Conservation (phyloP, 169 alveolate species). For the Cryptosporidium ubiquitum region DNA sequence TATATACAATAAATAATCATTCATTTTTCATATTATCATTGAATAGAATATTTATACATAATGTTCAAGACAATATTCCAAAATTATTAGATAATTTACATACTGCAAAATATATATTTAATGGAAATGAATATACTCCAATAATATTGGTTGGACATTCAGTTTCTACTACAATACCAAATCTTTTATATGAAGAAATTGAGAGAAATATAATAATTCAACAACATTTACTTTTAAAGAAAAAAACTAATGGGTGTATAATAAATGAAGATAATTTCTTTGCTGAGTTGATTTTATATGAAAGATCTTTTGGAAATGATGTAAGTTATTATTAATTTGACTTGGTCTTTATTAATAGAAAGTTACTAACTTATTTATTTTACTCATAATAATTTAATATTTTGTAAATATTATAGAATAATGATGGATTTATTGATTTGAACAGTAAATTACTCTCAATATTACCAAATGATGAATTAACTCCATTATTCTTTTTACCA, state of each 20-base stretch:
- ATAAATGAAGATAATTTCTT: slow-evolving; percentile 43
- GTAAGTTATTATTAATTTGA: slow-evolving; percentile 39
- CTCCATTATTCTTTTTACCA: slow-evolving; percentile 65
- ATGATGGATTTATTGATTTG: slow-evolving; percentile 60
- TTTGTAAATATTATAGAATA: neutral
- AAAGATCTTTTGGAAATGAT: slow-evolving; percentile 56
- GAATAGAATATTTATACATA: slow-evolving; percentile 26
- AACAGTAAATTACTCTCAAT: slow-evolving; percentile 39
- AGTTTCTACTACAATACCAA: slow-evolving; percentile 6
- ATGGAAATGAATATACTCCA: neutral
- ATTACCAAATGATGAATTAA: slow-evolving; percentile 42
- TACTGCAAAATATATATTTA: slow-evolving; percentile 40
- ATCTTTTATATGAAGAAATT: slow-evolving; percentile 33
- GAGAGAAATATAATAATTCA: slow-evolving; percentile 47
- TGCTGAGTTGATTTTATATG: slow-evolving; percentile 49
- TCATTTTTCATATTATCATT: neutral
- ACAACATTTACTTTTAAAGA: slow-evolving; percentile 14
- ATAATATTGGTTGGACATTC: slow-evolving; percentile 16
- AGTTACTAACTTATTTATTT: no score
- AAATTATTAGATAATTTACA: slow-evolving; percentile 2
- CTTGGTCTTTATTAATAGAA: no score
- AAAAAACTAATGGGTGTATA: neutral
- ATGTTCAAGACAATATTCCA: slow-evolving; percentile 39
- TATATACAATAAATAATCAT: neutral
- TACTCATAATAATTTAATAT: neutral